Evolutionary conservation across 331 rosid genomes (phyloP).

Genomic region (Rhamnella rubrinervis): DNA sequence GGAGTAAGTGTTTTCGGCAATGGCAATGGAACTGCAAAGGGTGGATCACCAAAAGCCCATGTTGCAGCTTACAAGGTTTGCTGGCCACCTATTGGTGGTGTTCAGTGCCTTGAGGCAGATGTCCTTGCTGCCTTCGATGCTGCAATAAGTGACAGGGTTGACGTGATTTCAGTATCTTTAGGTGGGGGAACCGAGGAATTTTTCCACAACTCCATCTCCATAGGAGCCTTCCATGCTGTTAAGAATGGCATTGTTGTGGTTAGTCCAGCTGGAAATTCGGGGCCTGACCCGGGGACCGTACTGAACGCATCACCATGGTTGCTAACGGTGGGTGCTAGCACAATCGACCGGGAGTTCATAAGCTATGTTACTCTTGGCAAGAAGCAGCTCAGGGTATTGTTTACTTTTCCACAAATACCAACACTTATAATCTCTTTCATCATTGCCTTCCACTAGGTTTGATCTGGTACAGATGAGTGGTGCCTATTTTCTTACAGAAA

Average conservation of each 20-base stretch:
- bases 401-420: no score
- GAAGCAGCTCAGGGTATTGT: conserved; percentile 33
- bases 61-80: conserved; percentile 66
- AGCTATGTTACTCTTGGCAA: conserved; percentile 34
- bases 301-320: conserved; percentile 26
- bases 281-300: conserved; percentile 7
- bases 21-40: conserved; percentile 59
- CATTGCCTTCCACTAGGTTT: no score
- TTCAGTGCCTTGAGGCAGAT: conserved; percentile 44
- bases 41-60: conserved; percentile 59
- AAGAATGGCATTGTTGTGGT: conserved; percentile 44
- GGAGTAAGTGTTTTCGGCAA: conserved; percentile 27
- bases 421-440: no score
- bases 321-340: conserved; percentile 46
- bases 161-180: conserved; percentile 40
- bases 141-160: conserved; percentile 65
- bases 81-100: conserved; percentile 30
- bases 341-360: conserved; percentile 40
- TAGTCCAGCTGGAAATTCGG: conserved; percentile 29
- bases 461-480: no score
- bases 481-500: no score
- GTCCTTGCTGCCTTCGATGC: conserved; percentile 48
- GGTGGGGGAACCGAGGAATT: conserved; percentile 24
- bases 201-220: conserved; percentile 17
- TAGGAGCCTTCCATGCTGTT: conserved; percentile 65